Base-by-base conservation (phyloP, 345 rosid species). In the Odontarrhena argentea region DNA sequence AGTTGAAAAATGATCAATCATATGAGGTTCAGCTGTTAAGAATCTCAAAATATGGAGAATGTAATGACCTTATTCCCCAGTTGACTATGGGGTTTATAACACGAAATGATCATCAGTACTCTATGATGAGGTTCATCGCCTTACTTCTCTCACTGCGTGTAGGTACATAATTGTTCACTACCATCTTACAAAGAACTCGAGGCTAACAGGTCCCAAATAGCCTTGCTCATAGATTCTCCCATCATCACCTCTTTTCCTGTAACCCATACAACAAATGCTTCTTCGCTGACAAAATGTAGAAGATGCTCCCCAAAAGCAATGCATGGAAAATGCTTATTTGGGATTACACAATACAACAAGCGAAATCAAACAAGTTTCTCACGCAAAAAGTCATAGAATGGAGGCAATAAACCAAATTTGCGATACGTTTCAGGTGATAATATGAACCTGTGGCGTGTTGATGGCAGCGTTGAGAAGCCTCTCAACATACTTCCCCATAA, bases 401-500 rank as follows among this genome's bases (percentile, higher is more conserved):
- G 22, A 18, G 22, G 13, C 28, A 18, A 18, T 18, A 18, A 18
- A 18, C 22, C 22, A 18, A 18, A 18, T 18, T 18, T 18, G 22
- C 22, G 1, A 18, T 0, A 18, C 22, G 22, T 18, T 18, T 18
- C 22, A 18, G 1, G 22, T 18, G 22, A 18, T 18, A 18, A 18
- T 18, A 18, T 18, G 22, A 18, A 72, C 66, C 76, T 72, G 2
- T 9, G 71, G 5, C 10, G 8, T 44, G 62, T 61, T 61, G 1
- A 57, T 9, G 60, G 57, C 86, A 67, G 22, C 22, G 22, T 80
- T 48, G 51, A 93, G 94, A 35, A 93, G 81, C 75, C 96, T 90
- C 83, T 90, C 98, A 7, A 92, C 98, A 55, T 92, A 87, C 76
- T 92, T 92, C 47, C 92, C 98, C 74, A 92, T 78, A 47, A 92